Evolutionary conservation across 768 basidiomycete species (phyloP), one percentile per base, ranked within the genome.

Genomic region (Nevesoporus exiguus): DNA sequence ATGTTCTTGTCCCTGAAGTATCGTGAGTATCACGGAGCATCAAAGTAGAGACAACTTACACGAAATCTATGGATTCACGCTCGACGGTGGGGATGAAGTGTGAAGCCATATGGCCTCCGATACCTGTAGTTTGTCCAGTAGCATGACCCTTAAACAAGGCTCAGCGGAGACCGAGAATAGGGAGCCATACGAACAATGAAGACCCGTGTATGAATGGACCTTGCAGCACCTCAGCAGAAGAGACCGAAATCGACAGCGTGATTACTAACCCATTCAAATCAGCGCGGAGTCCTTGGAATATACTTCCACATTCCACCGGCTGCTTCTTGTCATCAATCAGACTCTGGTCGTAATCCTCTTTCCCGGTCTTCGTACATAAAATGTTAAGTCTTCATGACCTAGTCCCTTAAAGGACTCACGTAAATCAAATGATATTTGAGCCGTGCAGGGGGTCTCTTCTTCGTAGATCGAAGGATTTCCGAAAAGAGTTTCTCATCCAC

Each of bases 401-500:
- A 60, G n/a, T 5, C 9, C 17, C 31, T 13, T 2, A 4, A 47
- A 49, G 33, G 3, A 43, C 61, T 9, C 17, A 66, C 64, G 74
- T 29, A 29, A 29, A 29, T 91, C 13, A 99, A 76, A 60, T 89
- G 83, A 51, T 90, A 88, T 51, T 78, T 84, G 66, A 94, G 80
- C 48, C 75, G 80, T 5, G 72, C 6, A 15, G 24, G 42, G 14
- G 42, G 42, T 0, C 27, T 15, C 42, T 43, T 43, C 80, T 98
- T 98, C 11, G 94, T 99, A 1, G 93, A 90, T 55, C 96, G 78
- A 55, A 88, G 80, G 31, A 98, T 74, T 68, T 36, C 46, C 21
- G 15, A 14, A 17, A 22, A 24, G 5, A 47, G 46, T 25, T 34
- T 47, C 33, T 24, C 14, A 17, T 25, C 33, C 14, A 47, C 14